phyloP scores from a whole-genome alignment of 306 rosid species.

The Chamaecrista fasciculata region DNA sequence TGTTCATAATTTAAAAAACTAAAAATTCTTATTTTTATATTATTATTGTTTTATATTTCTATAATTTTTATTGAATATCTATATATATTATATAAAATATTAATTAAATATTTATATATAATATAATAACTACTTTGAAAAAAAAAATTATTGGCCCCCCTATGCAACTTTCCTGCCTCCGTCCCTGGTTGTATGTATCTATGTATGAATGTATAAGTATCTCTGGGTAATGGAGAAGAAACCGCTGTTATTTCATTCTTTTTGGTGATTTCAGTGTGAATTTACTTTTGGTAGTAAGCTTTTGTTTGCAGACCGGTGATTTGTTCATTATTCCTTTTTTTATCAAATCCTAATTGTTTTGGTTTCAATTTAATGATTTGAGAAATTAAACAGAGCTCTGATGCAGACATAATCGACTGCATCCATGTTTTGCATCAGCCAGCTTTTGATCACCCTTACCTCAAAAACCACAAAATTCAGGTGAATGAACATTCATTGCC shows the following conservation, averaged over 20 bases:
- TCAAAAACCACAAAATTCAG: conserved; percentile 53
- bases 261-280: conserved; percentile 3
- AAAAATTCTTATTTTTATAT: too few species aligned
- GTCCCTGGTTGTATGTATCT: too few species aligned
- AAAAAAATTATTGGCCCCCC: too few species aligned
- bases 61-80: too few species aligned
- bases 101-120: too few species aligned
- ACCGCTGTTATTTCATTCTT: not conserved
- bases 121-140: too few species aligned
- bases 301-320: not conserved
- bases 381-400: conserved; percentile 46
- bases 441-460: conserved; percentile 60
- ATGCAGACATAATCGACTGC: conserved; percentile 64
- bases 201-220: too few species aligned
- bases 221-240: conserved; percentile 21
- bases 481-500: conserved; percentile 32
- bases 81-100: too few species aligned
- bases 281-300: not conserved
- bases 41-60: too few species aligned
- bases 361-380: not conserved
- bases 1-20: too few species aligned
- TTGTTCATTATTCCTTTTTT: not conserved
- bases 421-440: conserved; percentile 50
- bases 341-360: conserved; percentile 19
- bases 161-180: too few species aligned